These are phyloP conservation scores for Ceratobasidium sp. DNA, from an alignment of 1,284 basidiomycete genomes.

Conservation along the genomic window DNA sequence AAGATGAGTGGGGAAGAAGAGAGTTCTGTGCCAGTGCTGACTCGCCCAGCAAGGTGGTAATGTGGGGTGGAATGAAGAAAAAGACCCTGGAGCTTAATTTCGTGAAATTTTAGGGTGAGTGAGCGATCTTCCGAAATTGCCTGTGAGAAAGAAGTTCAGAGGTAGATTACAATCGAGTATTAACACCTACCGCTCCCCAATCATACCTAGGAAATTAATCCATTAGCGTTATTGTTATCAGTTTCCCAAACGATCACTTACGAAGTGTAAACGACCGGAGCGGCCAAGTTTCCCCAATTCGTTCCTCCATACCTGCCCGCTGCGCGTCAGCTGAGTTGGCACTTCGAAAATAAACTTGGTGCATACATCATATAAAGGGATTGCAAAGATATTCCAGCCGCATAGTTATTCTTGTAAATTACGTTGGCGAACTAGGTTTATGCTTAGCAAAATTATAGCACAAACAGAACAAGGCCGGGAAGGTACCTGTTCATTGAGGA, in stretches of 20 bases:
- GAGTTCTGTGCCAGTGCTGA: constrained; percentile 12
- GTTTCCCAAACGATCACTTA: constrained; percentile 53
- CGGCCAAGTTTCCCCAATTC: constrained; percentile 61
- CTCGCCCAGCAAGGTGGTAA: constrained; percentile 43
- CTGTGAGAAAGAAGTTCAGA: neutral
- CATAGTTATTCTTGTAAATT: constrained; percentile 56
- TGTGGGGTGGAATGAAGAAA: constrained; percentile 47
- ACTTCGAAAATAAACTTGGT: neutral
- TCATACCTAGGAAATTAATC: neutral
- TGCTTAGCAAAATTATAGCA: neutral
- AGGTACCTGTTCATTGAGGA: constrained; percentile 35
- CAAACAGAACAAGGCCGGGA: constrained; percentile 40
- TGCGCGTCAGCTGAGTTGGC: neutral
- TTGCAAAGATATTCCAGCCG: constrained; percentile 56
- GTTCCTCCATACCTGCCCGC: constrained; percentile 59
- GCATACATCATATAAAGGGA: constrained; percentile 56
- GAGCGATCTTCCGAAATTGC: constrained; percentile 47
- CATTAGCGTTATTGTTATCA: neutral
- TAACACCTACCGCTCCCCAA: neutral
- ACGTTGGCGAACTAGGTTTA: constrained; percentile 39
- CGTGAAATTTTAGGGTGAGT: constrained; percentile 47
- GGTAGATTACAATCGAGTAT: neutral
- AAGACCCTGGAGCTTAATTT: constrained; percentile 48
- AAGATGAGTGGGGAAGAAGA: constrained; percentile 51
- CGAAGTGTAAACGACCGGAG: constrained; percentile 60